phyloP scores from a whole-genome alignment of 352 stramenopile species.

The Pythium oligandrum region DNA sequence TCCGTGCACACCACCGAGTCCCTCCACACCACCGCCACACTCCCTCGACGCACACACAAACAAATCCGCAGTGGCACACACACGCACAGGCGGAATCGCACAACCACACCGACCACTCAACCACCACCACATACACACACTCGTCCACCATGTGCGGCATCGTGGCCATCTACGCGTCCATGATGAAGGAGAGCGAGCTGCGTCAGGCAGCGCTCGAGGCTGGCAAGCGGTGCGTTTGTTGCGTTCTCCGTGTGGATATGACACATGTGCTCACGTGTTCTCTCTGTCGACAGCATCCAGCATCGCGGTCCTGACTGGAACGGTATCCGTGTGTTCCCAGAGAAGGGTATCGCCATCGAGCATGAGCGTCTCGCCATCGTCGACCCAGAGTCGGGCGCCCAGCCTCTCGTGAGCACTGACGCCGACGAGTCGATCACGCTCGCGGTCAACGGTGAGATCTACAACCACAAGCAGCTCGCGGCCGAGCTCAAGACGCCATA shows the following conservation, averaged over 20 bases:
- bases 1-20: background rate
- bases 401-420: constrained; percentile 89
- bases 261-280: constrained; percentile 1
- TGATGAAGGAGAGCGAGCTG: constrained; percentile 91
- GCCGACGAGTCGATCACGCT: constrained; percentile 86
- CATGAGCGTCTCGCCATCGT: constrained; percentile 99
- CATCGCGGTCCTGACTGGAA: constrained; percentile 97
- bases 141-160: constrained; percentile 94
- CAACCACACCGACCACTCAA: background rate
- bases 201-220: constrained; percentile 93
- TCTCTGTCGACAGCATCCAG: constrained; percentile 61
- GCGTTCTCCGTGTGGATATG: background rate
- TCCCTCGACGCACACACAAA: background rate
- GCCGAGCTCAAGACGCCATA: constrained; percentile 84
- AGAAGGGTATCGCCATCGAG: constrained; percentile 87
- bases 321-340: constrained; percentile 77
- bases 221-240: constrained; percentile 73
- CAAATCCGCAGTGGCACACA: background rate
- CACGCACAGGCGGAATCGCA: background rate
- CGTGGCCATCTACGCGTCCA: constrained; percentile 96
- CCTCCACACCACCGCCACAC: background rate
- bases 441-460: constrained; percentile 98
- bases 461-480: constrained; percentile 99
- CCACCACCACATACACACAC: background rate
- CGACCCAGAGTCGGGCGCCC: constrained; percentile 95